phyloP scores from a whole-genome alignment of 2,329 filamentous ascomycete species.

The Didymella keratinophila region DNA sequence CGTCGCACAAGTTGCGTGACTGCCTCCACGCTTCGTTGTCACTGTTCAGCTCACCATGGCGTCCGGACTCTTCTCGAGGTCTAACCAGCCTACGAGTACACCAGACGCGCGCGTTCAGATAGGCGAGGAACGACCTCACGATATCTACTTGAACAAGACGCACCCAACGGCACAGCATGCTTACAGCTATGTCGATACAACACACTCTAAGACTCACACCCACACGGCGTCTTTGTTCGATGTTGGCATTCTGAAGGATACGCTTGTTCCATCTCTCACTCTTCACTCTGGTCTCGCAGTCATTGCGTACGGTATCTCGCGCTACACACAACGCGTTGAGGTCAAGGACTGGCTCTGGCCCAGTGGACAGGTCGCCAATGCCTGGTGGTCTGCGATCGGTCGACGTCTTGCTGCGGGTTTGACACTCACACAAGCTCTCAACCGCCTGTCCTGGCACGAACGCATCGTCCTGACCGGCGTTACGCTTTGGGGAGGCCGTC shows the following conservation, averaged over 20 bases:
- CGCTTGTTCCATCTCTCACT: slow-evolving; percentile 62
- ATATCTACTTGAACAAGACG: slow-evolving; percentile 44
- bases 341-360: slow-evolving; percentile 70
- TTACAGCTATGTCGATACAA: slow-evolving; percentile 34
- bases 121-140: slow-evolving; percentile 42
- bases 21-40: not conserved
- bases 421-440: slow-evolving; percentile 57
- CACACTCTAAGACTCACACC: slow-evolving; percentile 46
- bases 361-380: slow-evolving; percentile 62
- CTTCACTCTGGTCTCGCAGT: slow-evolving; percentile 62
- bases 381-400: slow-evolving; percentile 68
- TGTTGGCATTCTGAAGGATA: slow-evolving; percentile 62
- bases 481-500: slow-evolving; percentile 64
- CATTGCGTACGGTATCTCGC: slow-evolving; percentile 61
- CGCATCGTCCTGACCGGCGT: slow-evolving; percentile 64
- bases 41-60: slow-evolving; percentile 6
- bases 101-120: slow-evolving; percentile 45
- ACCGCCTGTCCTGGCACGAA: slow-evolving; percentile 61
- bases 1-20: not conserved
- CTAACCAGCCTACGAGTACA: slow-evolving; percentile 21
- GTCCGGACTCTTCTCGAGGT: slow-evolving; percentile 18
- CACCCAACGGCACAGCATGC: slow-evolving; percentile 23
- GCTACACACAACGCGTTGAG: slow-evolving; percentile 63
- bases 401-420: slow-evolving; percentile 59
- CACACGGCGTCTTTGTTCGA: slow-evolving; percentile 45